Evolutionary conservation across 345 rosid genomes (phyloP), one percentile per base, ranked within the genome.

Genomic region (Arabidopsis arenosa): DNA sequence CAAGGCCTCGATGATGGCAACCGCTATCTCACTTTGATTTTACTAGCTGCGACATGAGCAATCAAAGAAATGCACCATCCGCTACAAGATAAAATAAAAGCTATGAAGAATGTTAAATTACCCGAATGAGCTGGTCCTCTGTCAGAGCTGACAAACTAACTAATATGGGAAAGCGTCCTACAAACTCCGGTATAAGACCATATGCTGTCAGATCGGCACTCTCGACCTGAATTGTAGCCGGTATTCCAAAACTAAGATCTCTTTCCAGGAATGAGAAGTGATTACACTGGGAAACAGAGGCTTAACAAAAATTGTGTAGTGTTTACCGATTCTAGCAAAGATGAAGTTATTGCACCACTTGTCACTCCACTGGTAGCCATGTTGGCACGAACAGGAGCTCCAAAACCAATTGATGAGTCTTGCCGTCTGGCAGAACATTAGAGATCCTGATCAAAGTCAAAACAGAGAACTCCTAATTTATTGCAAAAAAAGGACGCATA

Each of bases 111-210:
- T 12, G 6, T 40, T 39, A 5, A 39, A 45, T 47, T 86, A 92
- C 98, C 93, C 77, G 84, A 79, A 89, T 84, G 55, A 94, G 97
- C 75, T 94, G 96, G 57, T 94, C 96, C 82, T 94, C 97, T 2
- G 96, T 85, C 62, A 94, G 85, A 81, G 97, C 93, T 70, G 86
- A 84, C 84, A 94, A 90, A 81, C 96, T 89, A 81, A 90, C 97
- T 83, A 94, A 57, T 75, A 94, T 86, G 13, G 97, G 96, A 78
- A 94, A 92, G 40, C 97, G 96, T 56, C 98, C 98, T 67, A 94
- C 85, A 81, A 92, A 94, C 84, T 94, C 98, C 3, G 98, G 98
- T 82, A 94, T 94, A 71, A 94, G 98, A 43, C 98, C 98, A 69
- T 94, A 94, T 33, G 97, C 90, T 66, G 90, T 86, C 51, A 94